Percentiles rank a stretch among this genome's conserved stretches.
Evolutionary conservation across 805 yeast genomes (phyloP).

Genomic region (Metschnikowia lochheadii): DNA sequence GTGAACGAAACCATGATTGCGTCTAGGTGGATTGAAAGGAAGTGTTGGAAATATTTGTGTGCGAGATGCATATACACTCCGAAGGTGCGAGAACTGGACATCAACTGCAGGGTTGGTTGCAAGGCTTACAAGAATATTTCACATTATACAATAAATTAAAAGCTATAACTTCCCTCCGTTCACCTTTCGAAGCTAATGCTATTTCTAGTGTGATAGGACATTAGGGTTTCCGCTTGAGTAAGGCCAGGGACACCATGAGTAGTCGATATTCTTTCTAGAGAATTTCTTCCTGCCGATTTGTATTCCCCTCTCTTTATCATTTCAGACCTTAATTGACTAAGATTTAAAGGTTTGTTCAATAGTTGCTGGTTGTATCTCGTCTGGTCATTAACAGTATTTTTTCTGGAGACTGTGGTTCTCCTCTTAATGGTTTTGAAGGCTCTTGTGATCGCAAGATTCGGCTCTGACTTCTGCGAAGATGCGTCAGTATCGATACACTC

Average conservation of each 20-base stretch:
- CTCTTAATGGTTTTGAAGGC: conserved; percentile 35
- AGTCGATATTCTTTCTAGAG: conserved; percentile 40
- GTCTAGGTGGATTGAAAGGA: not conserved
- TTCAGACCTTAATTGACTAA: conserved; percentile 33
- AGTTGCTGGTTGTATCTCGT: conserved; percentile 19
- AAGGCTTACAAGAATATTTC: not conserved
- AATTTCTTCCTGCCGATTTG: conserved; percentile 26
- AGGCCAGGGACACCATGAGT: conserved; percentile 48
- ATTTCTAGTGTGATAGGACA: conserved; percentile 40
- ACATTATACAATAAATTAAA: not conserved
- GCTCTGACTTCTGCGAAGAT: conserved; percentile 9
- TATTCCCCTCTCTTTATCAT: conserved; percentile 39
- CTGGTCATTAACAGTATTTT: conserved; percentile 20
- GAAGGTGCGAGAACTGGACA: not conserved
- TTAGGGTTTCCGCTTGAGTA: conserved; percentile 45
- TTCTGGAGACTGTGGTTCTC: conserved; percentile 25
- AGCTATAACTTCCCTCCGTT: not conserved
- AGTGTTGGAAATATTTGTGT: not conserved
- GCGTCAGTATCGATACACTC: conserved; percentile 19
- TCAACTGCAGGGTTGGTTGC: not conserved
- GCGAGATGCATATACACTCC: not conserved
- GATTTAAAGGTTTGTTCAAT: conserved; percentile 30
- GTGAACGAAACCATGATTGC: conserved; percentile 35
- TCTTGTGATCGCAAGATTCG: conserved; percentile 14
- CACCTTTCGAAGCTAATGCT: conserved; percentile 30